Base-by-base conservation (phyloP, 2,329 filamentous ascomycete species). In the Alternaria postmessia region DNA sequence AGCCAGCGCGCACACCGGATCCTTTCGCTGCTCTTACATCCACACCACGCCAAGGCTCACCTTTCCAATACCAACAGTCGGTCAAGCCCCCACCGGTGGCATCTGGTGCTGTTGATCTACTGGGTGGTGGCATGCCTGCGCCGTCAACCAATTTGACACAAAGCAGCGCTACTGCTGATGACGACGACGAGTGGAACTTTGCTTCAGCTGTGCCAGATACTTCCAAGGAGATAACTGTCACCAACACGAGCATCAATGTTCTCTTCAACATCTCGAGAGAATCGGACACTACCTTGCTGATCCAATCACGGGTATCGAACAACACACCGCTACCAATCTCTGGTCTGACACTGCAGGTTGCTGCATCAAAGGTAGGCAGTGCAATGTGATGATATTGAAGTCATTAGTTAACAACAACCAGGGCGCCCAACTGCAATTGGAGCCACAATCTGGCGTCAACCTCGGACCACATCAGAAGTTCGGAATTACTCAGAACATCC, bases 121-220 rank as follows among this genome's bases (percentile, higher is more conserved):
- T 81, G 30, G 77, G 79, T 18, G 76, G 79, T 22, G 69, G 64
- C 11, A 54, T 64, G 22, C 24, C 72, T 39, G 63, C 68, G 20
- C 71, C 74, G 7, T 63, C 68, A 11, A 72, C 73, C 14, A 74
- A 59, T 22, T 52, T 72, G 11, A 64, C 72, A 34, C 72, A 74
- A 52, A 72, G 63, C 43, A 75, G 58, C 42, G 66, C 76, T 51
- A 88, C 91, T 51, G 88, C 91, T 46, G 93, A 97, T 54, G 94
- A 97, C 67, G 94, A 97, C 51, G 94, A 98, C 65, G 94, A 98
- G 73, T 98, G 94, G 94, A 91, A 88, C 24, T 98, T 98, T 77
- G 88, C 92, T 3, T 98, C 94, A 0, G 90, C 94, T 0, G 84
- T 97, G 14, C 94, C 94, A 3, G 84, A 87, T 61, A 84, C 87